Base-by-base conservation (phyloP, 1,139 yeast genomes). In the Wickerhamiella infanticola region DNA sequence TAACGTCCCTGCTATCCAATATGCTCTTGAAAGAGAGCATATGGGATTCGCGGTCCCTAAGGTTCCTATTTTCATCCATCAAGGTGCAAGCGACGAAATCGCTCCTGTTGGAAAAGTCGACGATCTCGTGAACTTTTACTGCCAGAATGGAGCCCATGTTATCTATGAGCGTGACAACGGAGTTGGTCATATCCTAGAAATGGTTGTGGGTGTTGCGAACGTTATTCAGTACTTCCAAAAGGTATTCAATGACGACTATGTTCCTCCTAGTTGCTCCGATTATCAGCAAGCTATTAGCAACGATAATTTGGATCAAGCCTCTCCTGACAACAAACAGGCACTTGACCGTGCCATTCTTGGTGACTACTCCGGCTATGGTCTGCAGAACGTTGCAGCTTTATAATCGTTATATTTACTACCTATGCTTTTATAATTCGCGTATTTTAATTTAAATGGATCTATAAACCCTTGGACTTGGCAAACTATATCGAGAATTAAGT, bases 81-180 rank as follows among this genome's bases (percentile, higher is more conserved):
- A 60, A 40, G 63, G 62, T 18, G 42, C 48, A 11, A 40, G 44
- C 13, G 65, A 62, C 47, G 55, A 53, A 36, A 50, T 58, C 9
- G 58, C 55, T 13, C 52, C 55, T 24, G 47, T 51, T 23, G 49
- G 41, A 3, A 50, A 47, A 18, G 60, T 59, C 31, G 57, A 53
- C 26, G 39, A 41, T 6, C 39, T 52, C 3, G 48, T 54, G 35
- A 43, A 50, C 42, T 29, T 37, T 35, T 61, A 59, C 53, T 61
- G 65, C 49, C 24, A 47, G 25, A 47, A 47, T 4, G 62, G 63
- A 24, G 48, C 54, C 13, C 43, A 52, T 23, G 53, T 62, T 18
- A 46, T 50, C 35, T 59, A 57, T 50, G 46, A 45, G 42, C 54
- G 54, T 36, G 49, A 48, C 39, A 27, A 47, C 3, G 48, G 43